phyloP scores from a whole-genome alignment of 257 asterid species.

The Phtheirospermum japonicum region DNA sequence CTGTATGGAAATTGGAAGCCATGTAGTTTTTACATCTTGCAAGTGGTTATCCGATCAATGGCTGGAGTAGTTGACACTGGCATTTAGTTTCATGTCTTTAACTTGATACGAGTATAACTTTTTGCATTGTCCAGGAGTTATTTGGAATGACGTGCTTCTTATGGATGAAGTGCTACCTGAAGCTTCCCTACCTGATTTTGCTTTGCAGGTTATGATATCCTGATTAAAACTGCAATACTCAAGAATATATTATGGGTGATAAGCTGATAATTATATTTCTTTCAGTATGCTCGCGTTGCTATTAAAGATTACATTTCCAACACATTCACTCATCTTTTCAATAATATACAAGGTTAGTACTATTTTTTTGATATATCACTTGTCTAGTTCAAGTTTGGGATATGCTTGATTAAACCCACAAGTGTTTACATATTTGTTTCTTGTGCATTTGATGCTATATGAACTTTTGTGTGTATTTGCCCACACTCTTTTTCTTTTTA shows the following conservation, averaged over 20 bases:
- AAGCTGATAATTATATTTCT: conserved; percentile 28
- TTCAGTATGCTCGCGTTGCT: conserved; percentile 72
- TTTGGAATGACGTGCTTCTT: conserved; percentile 79
- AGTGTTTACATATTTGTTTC: neutral
- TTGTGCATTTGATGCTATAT: conserved; percentile 18
- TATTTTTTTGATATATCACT: conserved; percentile 4
- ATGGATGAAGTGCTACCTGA: conserved; percentile 94
- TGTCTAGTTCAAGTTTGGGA: neutral
- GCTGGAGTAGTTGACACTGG: neutral
- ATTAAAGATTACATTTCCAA: conserved; percentile 63
- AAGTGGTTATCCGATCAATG: neutral
- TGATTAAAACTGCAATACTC: neutral
- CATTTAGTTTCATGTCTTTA: neutral
- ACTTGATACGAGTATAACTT: neutral
- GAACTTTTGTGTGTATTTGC: neutral
- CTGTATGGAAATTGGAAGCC: neutral
- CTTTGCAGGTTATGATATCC: conserved; percentile 56
- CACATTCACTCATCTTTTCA: conserved; percentile 60
- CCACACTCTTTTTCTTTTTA: neutral
- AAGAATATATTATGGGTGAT: conserved; percentile 9
- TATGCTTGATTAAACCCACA: neutral
- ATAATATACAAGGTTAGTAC: conserved; percentile 70
- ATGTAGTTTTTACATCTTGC: neutral
- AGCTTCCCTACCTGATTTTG: conserved; percentile 62
- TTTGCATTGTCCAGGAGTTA: conserved; percentile 53